Evolutionary conservation across 2,329 filamentous ascomycete genomes (phyloP).

Genomic region (Albifimbria verrucaria): DNA sequence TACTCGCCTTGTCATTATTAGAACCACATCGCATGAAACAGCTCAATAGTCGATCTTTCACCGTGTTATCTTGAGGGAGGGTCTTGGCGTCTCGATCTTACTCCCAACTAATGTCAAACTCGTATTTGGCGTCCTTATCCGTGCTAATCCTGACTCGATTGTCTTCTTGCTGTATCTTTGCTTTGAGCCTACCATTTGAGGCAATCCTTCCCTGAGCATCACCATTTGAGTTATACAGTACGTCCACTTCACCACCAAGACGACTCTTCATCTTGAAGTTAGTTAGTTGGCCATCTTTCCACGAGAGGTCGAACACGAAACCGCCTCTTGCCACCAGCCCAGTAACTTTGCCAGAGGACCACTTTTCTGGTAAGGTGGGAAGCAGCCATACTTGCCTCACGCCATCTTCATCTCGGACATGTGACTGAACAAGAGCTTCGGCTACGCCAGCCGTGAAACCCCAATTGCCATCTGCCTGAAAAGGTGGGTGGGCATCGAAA

Average conservation of each 20-base stretch:
- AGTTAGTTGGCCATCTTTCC: not conserved
- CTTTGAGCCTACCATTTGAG: not conserved
- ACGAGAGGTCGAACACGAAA: not conserved
- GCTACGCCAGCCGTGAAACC: not conserved
- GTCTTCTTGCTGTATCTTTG: not conserved
- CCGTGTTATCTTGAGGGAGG: too few species aligned
- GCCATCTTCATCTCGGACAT: not conserved
- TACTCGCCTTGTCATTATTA: too few species aligned
- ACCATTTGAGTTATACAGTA: not conserved
- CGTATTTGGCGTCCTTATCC: not conserved
- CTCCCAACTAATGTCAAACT: not conserved
- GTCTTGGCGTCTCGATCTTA: not conserved
- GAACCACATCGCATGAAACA: too few species aligned
- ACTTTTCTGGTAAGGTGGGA: not conserved
- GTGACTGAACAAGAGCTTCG: not conserved
- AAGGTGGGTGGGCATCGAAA: conserved; percentile 2
- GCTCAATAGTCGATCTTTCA: too few species aligned
- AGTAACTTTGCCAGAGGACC: not conserved
- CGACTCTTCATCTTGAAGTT: conserved; percentile 3
- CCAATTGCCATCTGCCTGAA: not conserved
- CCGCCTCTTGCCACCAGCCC: not conserved
- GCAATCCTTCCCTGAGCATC: not conserved
- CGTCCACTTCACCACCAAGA: not conserved
- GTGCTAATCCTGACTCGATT: not conserved
- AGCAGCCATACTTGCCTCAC: not conserved